Base-by-base conservation (phyloP, 805 yeast genomes). In the Starmerella bombi region DNA sequence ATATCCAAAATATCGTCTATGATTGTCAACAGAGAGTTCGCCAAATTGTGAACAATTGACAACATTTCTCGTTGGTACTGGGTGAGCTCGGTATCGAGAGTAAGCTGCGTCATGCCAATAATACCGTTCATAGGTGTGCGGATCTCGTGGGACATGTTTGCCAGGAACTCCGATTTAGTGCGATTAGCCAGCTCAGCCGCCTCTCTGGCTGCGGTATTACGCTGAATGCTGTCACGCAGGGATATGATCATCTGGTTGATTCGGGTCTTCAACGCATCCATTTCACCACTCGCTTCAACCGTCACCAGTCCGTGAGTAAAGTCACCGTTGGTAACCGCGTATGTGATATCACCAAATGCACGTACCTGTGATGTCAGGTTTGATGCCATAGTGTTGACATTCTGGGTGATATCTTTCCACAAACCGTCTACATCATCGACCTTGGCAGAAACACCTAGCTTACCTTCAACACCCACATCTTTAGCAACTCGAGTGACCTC, bases 61-160 rank as follows among this genome's bases (percentile, higher is more conserved):
- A 83, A 64, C 94, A 83, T 83, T 61, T 83, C 94, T 48, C 94
- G 71, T 60, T 83, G 94, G 55, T 83, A 83, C 61, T 83, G 94
- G 8, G 93, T 82, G 49, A 83, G 68, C 54, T 83, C 93, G 0
- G 94, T 83, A 49, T 83, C 94, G 41, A 83, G 67, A 1, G 94
- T 80, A 51, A 83, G 64, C 59, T 83, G 94, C 3, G 94, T 83
- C 88, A 83, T 83, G 56, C 93, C 93, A 52, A 83, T 79, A 36
- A 83, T 83, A 65, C 94, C 94, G 59, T 83, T 83, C 74, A 83
- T 78, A 17, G 94, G 94, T 2, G 94, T 83, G 59, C 94, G 69
- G 54, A 83, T 79, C 59, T 83, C 94, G 59, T 76, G 83, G 5
- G 88, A 80, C 71, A 80, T 83, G 55, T 83, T 83, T 35, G 93